Base-by-base conservation (phyloP, 1,139 yeast species). In the Kodamaea arcana region DNA sequence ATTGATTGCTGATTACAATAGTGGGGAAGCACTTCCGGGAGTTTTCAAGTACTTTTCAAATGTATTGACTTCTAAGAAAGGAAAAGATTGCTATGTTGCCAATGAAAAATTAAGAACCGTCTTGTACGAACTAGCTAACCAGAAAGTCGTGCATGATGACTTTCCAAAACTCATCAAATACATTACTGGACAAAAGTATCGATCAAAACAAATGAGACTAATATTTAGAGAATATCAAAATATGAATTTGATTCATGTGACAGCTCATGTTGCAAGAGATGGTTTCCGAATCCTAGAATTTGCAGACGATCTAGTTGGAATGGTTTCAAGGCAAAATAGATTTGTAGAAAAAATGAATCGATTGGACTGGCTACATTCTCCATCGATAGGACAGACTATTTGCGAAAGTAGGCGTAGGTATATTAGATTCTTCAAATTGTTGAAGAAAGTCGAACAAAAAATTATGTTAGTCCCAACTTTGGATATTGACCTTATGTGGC, bases 401-500 rank as follows among this genome's bases (percentile, higher is more conserved):
- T 35, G 36, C 15, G 54, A 55, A 15, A 39, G 59, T 2, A 39
- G 48, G 3, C 35, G 39, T 12, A 47, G 65, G 30, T 62, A 65
- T 33, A 30, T 39, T 4, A 43, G 58, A 11, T 64, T 61, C 36
- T 47, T 60, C 32, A 34, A 37, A 7, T 27, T 64, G 16, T 35
- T 62, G 23, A 40, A 40, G 2, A 8, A 24, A 5, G 17, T 30
- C 12, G 46, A 41, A 15, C 35, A 28, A n/a, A 34, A 29, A 7
- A 24, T 29, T 13, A 43, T 51, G 34, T 44, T 57, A 15, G 62
- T 65, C 1, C 71, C 72, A 0, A 62, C 71, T 1, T 46, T 65
- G 34, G 71, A 65, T 35, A 56, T 66, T 21, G 71, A 65, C 38
- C 47, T 66, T 27, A 48, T 60, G 1, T 65, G 72, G 71, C 69